Base-by-base conservation (phyloP, 345 rosid species). In the Theobroma cacao region DNA sequence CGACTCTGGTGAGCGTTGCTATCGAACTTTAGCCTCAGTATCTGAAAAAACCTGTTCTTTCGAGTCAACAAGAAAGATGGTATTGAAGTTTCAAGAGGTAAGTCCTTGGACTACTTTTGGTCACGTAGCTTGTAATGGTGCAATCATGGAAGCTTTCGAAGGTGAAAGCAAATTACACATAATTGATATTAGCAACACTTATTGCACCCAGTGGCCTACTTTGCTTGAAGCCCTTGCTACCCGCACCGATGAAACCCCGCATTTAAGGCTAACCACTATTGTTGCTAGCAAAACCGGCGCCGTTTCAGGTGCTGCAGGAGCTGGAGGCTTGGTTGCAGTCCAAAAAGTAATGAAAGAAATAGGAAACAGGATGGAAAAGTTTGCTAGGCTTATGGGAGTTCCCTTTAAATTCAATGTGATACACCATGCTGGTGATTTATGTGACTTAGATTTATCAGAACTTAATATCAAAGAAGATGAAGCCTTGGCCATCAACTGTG, bases 141-240 rank as follows among this genome's bases (percentile, higher is more conserved):
- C 98, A 15, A 90, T 96, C 28, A 85, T 96, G 88, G 99, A 96
- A 83, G 97, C 98, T 15, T 86, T 96, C 6, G 98, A 94, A 26
- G 94, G 97, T 3, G 97, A 96, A 77, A 72, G 67, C 48, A 92
- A 90, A 80, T 83, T 94, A 33, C 99, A 96, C 71, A 94, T 96
- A 26, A 79, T 96, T 20, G 99, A 96, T 82, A 83, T 96, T 22
- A 94, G 99, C 84, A 92, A 92, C 38, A 94, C 99, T 24, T 91
- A 85, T 73, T 96, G 98, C 87, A 94, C 99, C 18, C 99, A 96
- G 72, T 96, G 99, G 99, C 99, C 99, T 1, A 96, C 98, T 53
- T 87, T 96, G 78, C 89, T 96, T 3, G 98, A 96, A 88, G 94
- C 99, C 41, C 84, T 96, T n/a, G 99, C 99, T 0, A 96, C 97